Conservation (phyloP, 2,329 filamentous ascomycete species). For the Xylaria sp. region DNA sequence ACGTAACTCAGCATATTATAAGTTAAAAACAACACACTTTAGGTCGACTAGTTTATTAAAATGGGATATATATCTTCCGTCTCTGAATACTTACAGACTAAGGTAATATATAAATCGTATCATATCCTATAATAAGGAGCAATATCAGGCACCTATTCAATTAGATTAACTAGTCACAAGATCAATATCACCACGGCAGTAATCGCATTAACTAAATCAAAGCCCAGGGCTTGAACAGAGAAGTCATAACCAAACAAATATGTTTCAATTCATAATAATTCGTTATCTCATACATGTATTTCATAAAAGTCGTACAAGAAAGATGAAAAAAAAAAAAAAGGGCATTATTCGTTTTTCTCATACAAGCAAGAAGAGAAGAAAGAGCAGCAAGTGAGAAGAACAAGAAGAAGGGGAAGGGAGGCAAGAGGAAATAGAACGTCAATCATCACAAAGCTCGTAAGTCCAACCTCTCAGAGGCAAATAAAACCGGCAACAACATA, state of each 20-base stretch:
- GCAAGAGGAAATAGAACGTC: not conserved
- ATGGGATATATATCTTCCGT: no score
- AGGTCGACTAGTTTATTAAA: no score
- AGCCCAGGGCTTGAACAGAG: no score
- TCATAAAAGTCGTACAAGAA: slow-evolving; percentile 14
- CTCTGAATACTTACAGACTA: no score
- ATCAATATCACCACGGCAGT: not conserved
- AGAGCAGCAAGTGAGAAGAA: not conserved
- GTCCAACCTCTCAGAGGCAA: slow-evolving; percentile 4
- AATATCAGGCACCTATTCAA: no score
- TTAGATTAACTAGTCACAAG: not conserved
- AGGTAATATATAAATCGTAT: no score
- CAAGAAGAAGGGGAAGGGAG: no score
- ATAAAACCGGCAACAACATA: not conserved
- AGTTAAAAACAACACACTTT: no score
- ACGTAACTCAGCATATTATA: no score
- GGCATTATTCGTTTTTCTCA: slow-evolving; percentile 9
- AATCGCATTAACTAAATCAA: no score
- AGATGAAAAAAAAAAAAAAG: not conserved
- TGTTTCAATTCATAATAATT: slow-evolving; percentile 17
- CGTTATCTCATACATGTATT: slow-evolving; percentile 27
- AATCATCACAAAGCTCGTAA: slow-evolving; percentile 9
- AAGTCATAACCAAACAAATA: not conserved
- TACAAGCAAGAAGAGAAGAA: slow-evolving; percentile 28
- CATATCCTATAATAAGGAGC: no score